Base-by-base conservation (phyloP, 257 asterid species). In the Nyctanthes arbortristis region DNA sequence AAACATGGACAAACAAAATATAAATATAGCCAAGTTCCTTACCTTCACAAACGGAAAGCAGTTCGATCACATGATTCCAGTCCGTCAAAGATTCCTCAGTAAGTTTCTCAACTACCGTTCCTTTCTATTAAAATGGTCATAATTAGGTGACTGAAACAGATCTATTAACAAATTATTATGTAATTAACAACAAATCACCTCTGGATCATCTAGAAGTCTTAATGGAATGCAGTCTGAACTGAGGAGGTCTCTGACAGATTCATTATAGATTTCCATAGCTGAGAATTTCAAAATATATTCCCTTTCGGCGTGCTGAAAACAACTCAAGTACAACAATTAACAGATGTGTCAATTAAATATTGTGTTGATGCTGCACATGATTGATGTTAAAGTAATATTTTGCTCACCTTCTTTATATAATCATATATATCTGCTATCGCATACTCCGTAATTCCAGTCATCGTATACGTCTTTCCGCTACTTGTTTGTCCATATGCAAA, bases 401-500 rank as follows among this genome's bases (percentile, higher is more conserved):
- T 2, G 24, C 39, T 63, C 70, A 90, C 99, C 96, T 87, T 93
- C 67, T 82, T 81, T 70, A 93, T 80, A 73, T 91, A 82, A 18
- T 82, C 88, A 61, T 83, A 93, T 58, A 93, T 86, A 78, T 93
- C 99, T 25, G 92, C 81, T 68, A 93, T 71, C n/a, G 99, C 87
- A 70, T 81, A 93, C 84, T 89, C 92, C 0, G 97, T 93, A 33
- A 93, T 80, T 59, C 99, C 99, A 68, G 85, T 81, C 99, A 93
- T 93, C 7, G 99, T 93, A 74, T 73, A 93, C 0, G 99, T 93
- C 85, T 93, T 93, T 65, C 99, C 99, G 66, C 99, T 93, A 86
- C 97, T 91, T 4, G 99, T 93, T 79, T 93, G 99, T 37, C 99
- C 99, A 68, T 93, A 91, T 0, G 99, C 97, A 70, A 93, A 91